Conservation (phyloP, 2,329 filamentous ascomycete genomes). For the Zymoseptoria crescenta region DNA sequence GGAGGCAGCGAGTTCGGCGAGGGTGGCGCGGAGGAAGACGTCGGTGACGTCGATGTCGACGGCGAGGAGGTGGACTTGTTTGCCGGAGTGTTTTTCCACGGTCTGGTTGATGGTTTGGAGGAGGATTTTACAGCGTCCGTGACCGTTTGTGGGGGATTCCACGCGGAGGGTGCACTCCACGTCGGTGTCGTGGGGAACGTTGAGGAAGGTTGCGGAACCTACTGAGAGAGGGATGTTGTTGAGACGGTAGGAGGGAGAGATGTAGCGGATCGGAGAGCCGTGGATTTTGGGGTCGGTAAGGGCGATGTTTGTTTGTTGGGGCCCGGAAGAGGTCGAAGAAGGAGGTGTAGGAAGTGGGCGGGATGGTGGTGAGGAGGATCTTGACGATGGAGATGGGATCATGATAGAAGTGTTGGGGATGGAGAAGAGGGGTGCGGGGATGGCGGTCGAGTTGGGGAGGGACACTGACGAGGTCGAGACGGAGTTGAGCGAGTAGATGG, state of each 20-base stretch:
- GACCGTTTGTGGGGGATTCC: conserved; percentile 9
- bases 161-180: conserved; percentile 23
- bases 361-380: not conserved
- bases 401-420: conserved; percentile 12
- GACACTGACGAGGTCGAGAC: conserved; percentile 15
- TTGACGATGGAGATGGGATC: conserved; percentile 7
- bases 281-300: conserved; percentile 22
- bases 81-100: conserved; percentile 21
- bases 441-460: conserved; percentile 7
- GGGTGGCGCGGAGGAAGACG: conserved; percentile 17
- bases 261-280: conserved; percentile 23
- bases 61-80: conserved; percentile 18
- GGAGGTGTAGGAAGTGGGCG: not conserved
- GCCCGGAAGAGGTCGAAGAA: not conserved
- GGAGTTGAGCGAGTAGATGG: conserved; percentile 13
- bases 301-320: conserved; percentile 18
- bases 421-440: not conserved
- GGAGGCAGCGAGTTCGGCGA: conserved; percentile 20
- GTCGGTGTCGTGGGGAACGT: conserved; percentile 22
- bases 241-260: conserved; percentile 15
- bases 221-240: conserved; percentile 15
- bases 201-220: conserved; percentile 23
- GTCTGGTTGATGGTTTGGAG: conserved; percentile 24
- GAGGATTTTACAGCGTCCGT: conserved; percentile 13
- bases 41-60: conserved; percentile 25